Base-by-base conservation (phyloP, 2,329 filamentous ascomycete species). In the Cercospora citrullina region DNA sequence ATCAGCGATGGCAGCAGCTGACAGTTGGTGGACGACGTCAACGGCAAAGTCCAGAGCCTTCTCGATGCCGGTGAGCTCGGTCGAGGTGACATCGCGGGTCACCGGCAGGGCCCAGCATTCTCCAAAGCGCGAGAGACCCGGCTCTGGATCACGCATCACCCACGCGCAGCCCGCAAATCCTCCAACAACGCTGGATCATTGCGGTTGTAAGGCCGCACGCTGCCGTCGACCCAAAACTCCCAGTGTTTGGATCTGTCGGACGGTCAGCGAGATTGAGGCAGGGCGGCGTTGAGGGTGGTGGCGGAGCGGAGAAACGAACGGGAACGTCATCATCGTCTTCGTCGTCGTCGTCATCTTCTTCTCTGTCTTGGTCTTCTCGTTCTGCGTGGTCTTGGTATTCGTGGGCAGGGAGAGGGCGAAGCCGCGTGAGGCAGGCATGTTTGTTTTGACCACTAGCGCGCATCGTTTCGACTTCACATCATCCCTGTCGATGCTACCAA, bases 361-460 rank as follows among this genome's bases (percentile, higher is more conserved):
- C 26, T 21, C 16, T 33, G 55, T 16, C 30, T 30, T 58, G 16
- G 9, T 58, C 55, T 58, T 31, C 16, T 18, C 48, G 18, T 53
- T 53, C 48, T 53, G 21, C 26, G 55, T n/a, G 26, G 10, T 18
- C 14, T 58, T 58, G 16, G 14, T 58, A 21, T 31, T 58, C 14
- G 55, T 31, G 55, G 1, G 14, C 55, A 28, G 30, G 14, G 16
- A 31, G 16, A 18, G 23, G 26, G 26, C 14, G 55, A 31, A 58
- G 30, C 30, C 4, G 14, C 9, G 26, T 8, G 55, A 58, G 28
- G 7, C 2, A 12, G 6, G 6, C 9, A 14, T 0, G 18, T 58
- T 58, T 58, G 55, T 58, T 58, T 58, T 31, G 55, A 12, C 30
- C 55, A 33, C 55, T 58, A 33, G 55, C 55, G 55, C 55, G 55